phyloP scores from a whole-genome alignment of 2,329 filamentous ascomycete genomes.

The Zymoseptoria crescenta region DNA sequence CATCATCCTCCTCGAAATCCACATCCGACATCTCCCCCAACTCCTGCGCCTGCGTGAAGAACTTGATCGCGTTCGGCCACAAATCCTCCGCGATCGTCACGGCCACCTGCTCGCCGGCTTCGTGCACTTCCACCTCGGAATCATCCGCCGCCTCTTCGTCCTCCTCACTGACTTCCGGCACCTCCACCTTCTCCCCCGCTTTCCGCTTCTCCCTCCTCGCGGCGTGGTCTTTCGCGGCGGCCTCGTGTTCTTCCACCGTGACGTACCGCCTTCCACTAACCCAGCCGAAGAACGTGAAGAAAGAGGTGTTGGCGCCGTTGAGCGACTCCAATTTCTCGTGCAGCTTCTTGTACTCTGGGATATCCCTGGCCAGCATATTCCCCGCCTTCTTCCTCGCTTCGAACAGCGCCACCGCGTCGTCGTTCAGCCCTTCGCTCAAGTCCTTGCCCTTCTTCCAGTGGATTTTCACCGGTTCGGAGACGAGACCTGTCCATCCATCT shows the following conservation, averaged over 20 bases:
- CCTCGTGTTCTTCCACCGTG: conserved; percentile 61
- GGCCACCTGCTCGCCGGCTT: conserved; percentile 76
- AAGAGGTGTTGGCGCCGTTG: conserved; percentile 51
- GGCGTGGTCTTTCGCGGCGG: conserved; percentile 53
- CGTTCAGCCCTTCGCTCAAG: conserved; percentile 70
- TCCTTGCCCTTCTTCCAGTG: conserved; percentile 73
- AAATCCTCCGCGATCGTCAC: conserved; percentile 77
- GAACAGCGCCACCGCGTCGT: conserved; percentile 62
- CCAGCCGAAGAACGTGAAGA: conserved; percentile 88
- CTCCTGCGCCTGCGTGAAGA: conserved; percentile 70
- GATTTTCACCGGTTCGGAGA: conserved; percentile 83
- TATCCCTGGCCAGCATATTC: conserved; percentile 36
- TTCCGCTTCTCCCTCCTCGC: conserved; percentile 46
- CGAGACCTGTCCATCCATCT: conserved; percentile 65
- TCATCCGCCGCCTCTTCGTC: conserved; percentile 56
- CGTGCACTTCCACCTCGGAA: conserved; percentile 73
- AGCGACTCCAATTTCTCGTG: conserved; percentile 43
- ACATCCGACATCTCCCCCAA: conserved; percentile 57
- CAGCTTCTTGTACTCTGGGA: conserved; percentile 49
- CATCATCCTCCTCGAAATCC: conserved; percentile 56
- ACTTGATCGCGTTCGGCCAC: conserved; percentile 80
- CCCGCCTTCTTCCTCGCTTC: conserved; percentile 51
- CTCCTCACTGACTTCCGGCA: conserved; percentile 35
- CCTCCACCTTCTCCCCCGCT: conserved; percentile 29
- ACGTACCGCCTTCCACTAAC: conserved; percentile 55